phyloP scores from a whole-genome alignment of 2,329 filamentous ascomycete genomes.

The Teratosphaeria destructans region DNA sequence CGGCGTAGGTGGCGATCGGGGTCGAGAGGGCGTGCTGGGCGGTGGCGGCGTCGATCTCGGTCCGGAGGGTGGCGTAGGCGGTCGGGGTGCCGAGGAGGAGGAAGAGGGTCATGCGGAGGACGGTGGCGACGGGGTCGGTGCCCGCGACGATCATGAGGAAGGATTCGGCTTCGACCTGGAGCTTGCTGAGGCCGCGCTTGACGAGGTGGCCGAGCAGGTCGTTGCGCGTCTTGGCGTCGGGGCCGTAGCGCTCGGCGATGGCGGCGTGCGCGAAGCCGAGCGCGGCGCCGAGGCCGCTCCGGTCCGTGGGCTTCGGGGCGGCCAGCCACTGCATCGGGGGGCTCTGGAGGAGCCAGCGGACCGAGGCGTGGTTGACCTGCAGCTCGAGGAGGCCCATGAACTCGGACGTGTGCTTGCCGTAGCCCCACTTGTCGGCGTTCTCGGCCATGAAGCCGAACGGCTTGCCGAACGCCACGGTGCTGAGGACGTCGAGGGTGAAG shows the following conservation, averaged over 20 bases:
- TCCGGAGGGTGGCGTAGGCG: conserved; percentile 36
- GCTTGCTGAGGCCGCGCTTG: conserved; percentile 29
- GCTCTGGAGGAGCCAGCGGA: conserved; percentile 14
- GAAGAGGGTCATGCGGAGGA: conserved; percentile 41
- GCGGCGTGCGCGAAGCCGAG: conserved; percentile 16
- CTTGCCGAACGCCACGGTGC: conserved; percentile 41
- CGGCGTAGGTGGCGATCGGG: conserved; percentile 6
- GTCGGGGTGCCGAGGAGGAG: conserved; percentile 37
- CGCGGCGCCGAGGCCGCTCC: conserved; percentile 16
- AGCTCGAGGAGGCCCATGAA: conserved; percentile 18
- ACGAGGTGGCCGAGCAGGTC: conserved; percentile 46
- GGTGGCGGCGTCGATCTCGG: conserved; percentile 34
- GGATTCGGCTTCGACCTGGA: conserved; percentile 31
- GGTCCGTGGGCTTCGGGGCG: conserved; percentile 19
- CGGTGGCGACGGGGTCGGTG: conserved; percentile 45
- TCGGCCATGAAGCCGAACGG: conserved; percentile 42
- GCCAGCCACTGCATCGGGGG: conserved; percentile 13
- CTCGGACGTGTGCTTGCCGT: conserved; percentile 11
- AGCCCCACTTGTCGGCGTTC: conserved; percentile 35
- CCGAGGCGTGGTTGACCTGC: conserved; percentile 12
- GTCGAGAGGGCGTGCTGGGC: background rate
- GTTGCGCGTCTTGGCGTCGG: conserved; percentile 19
- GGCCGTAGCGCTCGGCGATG: conserved; percentile 17
- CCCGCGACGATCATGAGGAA: conserved; percentile 40
- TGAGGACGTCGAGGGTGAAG: conserved; percentile 49